phyloP scores from a whole-genome alignment of 2,329 filamentous ascomycete species.

The Huntiella savannae region DNA sequence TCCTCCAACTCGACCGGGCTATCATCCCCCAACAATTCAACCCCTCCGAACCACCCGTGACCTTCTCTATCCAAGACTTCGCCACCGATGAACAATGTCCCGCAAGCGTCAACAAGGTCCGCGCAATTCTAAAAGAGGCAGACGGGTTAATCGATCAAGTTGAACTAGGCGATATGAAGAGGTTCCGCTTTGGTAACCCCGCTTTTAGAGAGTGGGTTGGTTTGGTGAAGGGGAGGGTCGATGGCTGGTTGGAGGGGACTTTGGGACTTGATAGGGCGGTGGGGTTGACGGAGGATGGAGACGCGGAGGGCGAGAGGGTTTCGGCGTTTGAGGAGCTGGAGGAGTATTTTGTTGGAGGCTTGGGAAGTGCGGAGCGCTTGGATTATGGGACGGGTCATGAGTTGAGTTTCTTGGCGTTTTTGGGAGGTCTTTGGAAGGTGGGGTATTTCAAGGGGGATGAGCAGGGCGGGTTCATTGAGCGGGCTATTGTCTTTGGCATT shows the following conservation, averaged over 20 bases:
- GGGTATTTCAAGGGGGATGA: conserved; percentile 48
- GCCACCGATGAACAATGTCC: conserved; percentile 16
- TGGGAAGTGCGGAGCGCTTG: conserved; percentile 72
- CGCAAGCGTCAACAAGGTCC: conserved; percentile 43
- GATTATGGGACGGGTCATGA: conserved; percentile 97
- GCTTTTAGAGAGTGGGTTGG: conserved; percentile 74
- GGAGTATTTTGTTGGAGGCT: conserved; percentile 61
- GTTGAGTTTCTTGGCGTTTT: conserved; percentile 79
- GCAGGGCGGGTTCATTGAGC: conserved; percentile 40
- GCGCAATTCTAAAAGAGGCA: conserved; percentile 44
- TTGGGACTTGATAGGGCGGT: conserved; percentile 14
- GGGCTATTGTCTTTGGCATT: conserved; percentile 61
- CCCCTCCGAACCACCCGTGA: not conserved
- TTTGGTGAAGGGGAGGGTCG: conserved; percentile 41
- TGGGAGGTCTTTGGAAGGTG: conserved; percentile 82
- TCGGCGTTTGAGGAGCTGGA: conserved; percentile 15
- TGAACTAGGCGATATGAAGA: conserved; percentile 65
- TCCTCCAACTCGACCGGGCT: conserved; percentile 76
- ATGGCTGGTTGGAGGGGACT: conserved; percentile 28
- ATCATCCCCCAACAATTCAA: conserved; percentile 49
- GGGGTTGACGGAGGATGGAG: conserved; percentile 1
- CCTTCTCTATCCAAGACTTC: not conserved
- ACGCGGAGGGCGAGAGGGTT: conserved; percentile 1
- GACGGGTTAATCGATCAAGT: conserved; percentile 53
- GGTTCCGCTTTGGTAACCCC: conserved; percentile 71